phyloP scores from a whole-genome alignment of 1,284 basidiomycete species.

The Naganishia liquefaciens region DNA sequence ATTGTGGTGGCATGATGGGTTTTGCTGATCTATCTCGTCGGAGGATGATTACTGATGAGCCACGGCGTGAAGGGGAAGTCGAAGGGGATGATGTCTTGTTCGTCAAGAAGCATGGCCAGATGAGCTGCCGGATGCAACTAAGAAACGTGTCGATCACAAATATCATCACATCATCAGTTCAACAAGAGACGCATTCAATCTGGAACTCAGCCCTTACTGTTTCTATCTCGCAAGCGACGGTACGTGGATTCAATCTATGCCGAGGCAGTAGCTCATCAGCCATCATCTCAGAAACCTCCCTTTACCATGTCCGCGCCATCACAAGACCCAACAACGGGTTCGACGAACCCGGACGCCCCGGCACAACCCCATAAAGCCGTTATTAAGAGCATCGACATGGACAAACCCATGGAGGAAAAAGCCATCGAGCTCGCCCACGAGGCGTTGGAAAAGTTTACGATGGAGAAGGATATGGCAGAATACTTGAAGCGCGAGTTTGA shows the following conservation, averaged over 20 bases:
- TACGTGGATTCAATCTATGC: too few species aligned
- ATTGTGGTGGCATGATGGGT: slow-evolving; percentile 8
- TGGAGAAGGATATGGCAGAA: slow-evolving; percentile 97
- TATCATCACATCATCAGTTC: too few species aligned
- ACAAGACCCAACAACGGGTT: slow-evolving; percentile 7
- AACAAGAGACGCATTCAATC: too few species aligned
- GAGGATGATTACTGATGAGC: not conserved
- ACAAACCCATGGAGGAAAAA: slow-evolving; percentile 90
- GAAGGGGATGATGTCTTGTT: too few species aligned
- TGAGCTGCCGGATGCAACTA: too few species aligned
- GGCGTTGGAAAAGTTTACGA: slow-evolving; percentile 84
- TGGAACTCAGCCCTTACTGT: too few species aligned
- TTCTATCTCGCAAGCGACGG: too few species aligned
- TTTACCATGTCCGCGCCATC: slow-evolving; percentile 9
- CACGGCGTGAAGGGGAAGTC: not conserved
- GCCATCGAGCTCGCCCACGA: slow-evolving; percentile 81
- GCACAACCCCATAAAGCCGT: slow-evolving; percentile 12
- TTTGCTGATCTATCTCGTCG: not conserved
- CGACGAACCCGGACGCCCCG: not conserved
- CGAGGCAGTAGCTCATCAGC: not conserved
- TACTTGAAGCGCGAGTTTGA: slow-evolving; percentile 98
- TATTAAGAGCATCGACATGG: slow-evolving; percentile 34
- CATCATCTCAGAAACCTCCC: not conserved
- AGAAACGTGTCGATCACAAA: too few species aligned
- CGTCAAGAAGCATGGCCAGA: too few species aligned